Evolutionary conservation across 2,329 filamentous ascomycete species (phyloP).

Genomic region (Diaporthe nobilis): DNA sequence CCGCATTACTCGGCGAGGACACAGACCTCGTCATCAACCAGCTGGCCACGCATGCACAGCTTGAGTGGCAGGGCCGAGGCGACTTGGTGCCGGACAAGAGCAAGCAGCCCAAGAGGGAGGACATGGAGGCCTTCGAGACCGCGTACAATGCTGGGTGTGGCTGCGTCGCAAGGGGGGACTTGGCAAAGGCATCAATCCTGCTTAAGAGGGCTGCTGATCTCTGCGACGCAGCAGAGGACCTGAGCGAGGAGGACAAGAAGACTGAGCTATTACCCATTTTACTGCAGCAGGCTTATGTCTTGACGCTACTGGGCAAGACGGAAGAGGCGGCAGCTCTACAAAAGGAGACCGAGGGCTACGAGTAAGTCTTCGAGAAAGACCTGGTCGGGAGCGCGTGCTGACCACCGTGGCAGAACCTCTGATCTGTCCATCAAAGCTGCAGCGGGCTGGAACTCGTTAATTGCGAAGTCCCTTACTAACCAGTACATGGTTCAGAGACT

Average conservation of each 20-base stretch:
- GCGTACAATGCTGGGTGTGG: constrained; percentile 85
- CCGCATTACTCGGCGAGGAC: constrained; percentile 70
- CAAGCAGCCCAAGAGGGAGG: constrained; percentile 70
- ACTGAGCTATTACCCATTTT: constrained; percentile 82
- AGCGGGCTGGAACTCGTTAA: constrained; percentile 73
- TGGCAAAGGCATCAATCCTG: constrained; percentile 74
- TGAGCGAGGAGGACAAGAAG: constrained; percentile 81
- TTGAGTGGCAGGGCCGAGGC: constrained; percentile 76
- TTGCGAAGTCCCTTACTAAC: constrained; percentile 66
- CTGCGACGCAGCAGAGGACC: constrained; percentile 80
- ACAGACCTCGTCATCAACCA: constrained; percentile 84
- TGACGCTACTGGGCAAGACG: constrained; percentile 74
- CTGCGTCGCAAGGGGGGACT: constrained; percentile 78
- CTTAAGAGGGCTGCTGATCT: constrained; percentile 79
- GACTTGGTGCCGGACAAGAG: constrained; percentile 64
- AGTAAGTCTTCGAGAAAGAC: constrained; percentile 61
- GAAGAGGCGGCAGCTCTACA: constrained; percentile 76
- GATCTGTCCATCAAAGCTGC: constrained; percentile 78
- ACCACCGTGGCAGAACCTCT: constrained; percentile 65
- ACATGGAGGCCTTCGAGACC: constrained; percentile 83
- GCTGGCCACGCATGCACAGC: constrained; percentile 79
- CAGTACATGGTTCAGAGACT: constrained; percentile 77
- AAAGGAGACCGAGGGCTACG: constrained; percentile 70
- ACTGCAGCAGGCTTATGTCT: constrained; percentile 82
- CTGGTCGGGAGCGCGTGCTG: constrained; percentile 45